Evolutionary conservation across 2,329 filamentous ascomycete genomes (phyloP).

Genomic region (Neofusicoccum sp.): DNA sequence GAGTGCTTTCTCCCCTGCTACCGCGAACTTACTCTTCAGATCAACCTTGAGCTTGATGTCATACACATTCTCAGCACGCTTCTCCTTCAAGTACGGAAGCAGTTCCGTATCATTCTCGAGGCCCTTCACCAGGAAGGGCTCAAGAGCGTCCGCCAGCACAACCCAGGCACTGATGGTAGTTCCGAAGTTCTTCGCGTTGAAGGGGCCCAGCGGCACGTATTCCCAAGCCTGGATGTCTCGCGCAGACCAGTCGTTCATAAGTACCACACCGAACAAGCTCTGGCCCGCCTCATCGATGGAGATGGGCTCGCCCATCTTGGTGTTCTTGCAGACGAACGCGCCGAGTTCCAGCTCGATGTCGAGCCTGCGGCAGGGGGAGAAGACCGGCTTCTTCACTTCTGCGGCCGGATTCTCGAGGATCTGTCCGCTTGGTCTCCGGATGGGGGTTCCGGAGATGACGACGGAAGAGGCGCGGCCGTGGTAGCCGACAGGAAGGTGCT

Average conservation of each 20-base stretch:
- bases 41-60: conserved; percentile 70
- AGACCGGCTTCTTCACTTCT: conserved; percentile 61
- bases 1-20: no score
- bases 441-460: conserved; percentile 69
- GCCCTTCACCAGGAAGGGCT: conserved; percentile 60
- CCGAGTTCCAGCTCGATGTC: conserved; percentile 82
- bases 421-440: conserved; percentile 74
- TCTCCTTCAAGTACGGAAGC: conserved; percentile 65
- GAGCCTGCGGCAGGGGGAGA: conserved; percentile 63
- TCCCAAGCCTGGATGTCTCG: conserved; percentile 83
- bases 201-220: conserved; percentile 77
- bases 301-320: conserved; percentile 63
- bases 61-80: conserved; percentile 58
- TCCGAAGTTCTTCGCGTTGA: conserved; percentile 81
- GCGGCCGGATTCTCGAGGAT: conserved; percentile 64
- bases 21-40: conserved; percentile 45
- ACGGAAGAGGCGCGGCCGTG: conserved; percentile 75
- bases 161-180: conserved; percentile 79
- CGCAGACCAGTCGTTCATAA: conserved; percentile 87
- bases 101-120: conserved; percentile 56
- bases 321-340: conserved; percentile 67
- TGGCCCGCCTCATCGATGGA: conserved; percentile 64
- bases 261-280: conserved; percentile 73
- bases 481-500: conserved; percentile 76
- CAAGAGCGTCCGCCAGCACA: conserved; percentile 71